These are phyloP conservation scores for Geosmithia putterillii DNA, from an alignment of 2,329 filamentous ascomycete genomes.

Conservation along the genomic window DNA sequence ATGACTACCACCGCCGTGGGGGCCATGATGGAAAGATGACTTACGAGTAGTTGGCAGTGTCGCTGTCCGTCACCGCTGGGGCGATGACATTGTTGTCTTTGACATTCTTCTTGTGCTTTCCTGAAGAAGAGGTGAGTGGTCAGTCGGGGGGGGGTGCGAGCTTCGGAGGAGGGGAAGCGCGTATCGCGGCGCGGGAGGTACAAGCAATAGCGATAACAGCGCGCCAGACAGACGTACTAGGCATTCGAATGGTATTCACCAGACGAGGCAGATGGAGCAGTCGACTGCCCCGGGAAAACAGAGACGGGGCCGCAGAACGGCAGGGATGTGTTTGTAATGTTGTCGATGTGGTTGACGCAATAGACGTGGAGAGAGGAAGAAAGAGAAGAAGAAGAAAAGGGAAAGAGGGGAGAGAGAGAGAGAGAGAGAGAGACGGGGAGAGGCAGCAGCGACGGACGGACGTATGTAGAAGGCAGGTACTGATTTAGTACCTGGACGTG, in stretches of 20 bases:
- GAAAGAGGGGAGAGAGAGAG: constrained; percentile 1
- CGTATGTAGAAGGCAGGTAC: background rate
- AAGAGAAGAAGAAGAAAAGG: background rate
- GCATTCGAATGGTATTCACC: constrained; percentile 20
- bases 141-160: constrained; percentile 6
- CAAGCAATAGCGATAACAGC: background rate
- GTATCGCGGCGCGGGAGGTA: constrained; percentile 3
- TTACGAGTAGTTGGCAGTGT: constrained; percentile 38
- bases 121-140: constrained; percentile 12
- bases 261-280: constrained; percentile 14
- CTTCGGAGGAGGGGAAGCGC: constrained; percentile 10
- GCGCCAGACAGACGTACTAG: constrained; percentile 13
- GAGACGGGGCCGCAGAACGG: constrained; percentile 1
- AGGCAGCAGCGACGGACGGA: no score
- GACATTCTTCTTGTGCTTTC: constrained; percentile 43
- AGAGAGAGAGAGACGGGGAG: background rate
- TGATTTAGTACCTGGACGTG: background rate
- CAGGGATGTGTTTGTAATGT: background rate
- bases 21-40: constrained; percentile 13
- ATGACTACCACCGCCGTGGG: background rate
- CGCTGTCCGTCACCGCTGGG: constrained; percentile 40
- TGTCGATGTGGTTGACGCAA: background rate
- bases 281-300: constrained; percentile 10
- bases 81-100: constrained; percentile 40
- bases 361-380: no score